Evolutionary conservation across 2,329 filamentous ascomycete species (phyloP).

Genomic region (Chaetomium globosum): DNA sequence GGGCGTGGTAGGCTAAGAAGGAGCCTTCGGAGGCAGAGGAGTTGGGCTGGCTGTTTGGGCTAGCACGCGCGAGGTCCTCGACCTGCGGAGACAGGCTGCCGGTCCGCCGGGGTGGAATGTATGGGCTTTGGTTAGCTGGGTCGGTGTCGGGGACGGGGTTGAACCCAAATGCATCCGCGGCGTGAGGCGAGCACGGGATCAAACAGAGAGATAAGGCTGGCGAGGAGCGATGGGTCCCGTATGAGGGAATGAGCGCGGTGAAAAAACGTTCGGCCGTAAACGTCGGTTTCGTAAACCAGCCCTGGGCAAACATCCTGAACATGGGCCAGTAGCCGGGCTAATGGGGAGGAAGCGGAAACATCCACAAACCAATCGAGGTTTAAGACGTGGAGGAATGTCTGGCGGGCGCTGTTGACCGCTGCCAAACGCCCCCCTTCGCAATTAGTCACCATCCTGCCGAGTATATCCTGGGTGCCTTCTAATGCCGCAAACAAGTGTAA

Average conservation of each 20-base stretch:
- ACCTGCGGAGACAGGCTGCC: constrained; percentile 20
- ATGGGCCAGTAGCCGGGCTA: constrained; percentile 38
- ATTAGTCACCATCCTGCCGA: constrained; percentile 38
- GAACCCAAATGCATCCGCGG: constrained; percentile 56
- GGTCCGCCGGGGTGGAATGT: constrained; percentile 35
- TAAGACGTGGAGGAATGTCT: constrained; percentile 55
- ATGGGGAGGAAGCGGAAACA: constrained; percentile 34
- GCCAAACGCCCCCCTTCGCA: constrained; percentile 31
- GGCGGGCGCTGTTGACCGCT: constrained; percentile 49
- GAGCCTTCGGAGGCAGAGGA: constrained; percentile 34
- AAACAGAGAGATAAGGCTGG: constrained; percentile 44
- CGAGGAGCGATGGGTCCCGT: constrained; percentile 38
- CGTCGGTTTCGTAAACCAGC: constrained; percentile 47
- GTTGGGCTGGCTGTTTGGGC: constrained; percentile 34
- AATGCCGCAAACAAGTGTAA: constrained; percentile 52
- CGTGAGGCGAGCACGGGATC: constrained; percentile 41
- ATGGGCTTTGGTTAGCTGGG: constrained; percentile 32
- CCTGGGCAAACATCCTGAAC: constrained; percentile 37
- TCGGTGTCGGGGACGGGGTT: constrained; percentile 38
- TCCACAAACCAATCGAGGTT: constrained; percentile 42
- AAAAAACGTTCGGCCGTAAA: constrained; percentile 57
- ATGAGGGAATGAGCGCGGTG: constrained; percentile 48
- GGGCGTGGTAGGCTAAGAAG: constrained; percentile 42
- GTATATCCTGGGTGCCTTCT: constrained; percentile 38
- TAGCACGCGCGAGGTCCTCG: constrained; percentile 32